Evolutionary conservation across 73 alveolate genomes (phyloP).

Genomic region (Paramecium pentaurelia): DNA sequence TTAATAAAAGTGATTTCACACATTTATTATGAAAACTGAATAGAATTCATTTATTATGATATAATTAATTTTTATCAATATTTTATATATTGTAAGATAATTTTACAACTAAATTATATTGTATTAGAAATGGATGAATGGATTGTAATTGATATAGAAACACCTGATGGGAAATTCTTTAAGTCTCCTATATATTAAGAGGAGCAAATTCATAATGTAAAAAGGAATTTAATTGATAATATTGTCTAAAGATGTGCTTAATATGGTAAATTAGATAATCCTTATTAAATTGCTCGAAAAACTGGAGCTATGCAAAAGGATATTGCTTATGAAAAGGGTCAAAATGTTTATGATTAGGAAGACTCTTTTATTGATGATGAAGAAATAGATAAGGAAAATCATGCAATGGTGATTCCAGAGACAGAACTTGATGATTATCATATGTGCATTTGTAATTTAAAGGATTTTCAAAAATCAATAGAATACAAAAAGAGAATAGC

Average conservation of each 20-base stretch:
- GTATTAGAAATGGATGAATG: not conserved
- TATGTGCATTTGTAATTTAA: not conserved
- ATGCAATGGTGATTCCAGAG: slow-evolving; percentile 11
- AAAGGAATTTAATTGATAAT: not conserved
- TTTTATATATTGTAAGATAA: not conserved
- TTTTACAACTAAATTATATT: not conserved
- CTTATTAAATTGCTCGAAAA: not conserved
- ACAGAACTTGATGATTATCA: not conserved
- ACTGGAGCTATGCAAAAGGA: slow-evolving; percentile 28
- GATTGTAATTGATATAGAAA: not conserved
- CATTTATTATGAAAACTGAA: not conserved
- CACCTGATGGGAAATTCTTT: not conserved
- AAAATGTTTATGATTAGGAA: slow-evolving; percentile 22
- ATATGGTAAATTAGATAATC: slow-evolving; percentile 16
- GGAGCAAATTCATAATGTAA: not conserved
- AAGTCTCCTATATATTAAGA: not conserved
- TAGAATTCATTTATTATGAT: not conserved
- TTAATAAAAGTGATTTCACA: not conserved
- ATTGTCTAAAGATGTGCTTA: not conserved
- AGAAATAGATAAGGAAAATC: not conserved
- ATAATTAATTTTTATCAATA: not conserved
- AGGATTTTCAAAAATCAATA: not conserved
- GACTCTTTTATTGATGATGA: slow-evolving; percentile 45
- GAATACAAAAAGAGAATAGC: not conserved
- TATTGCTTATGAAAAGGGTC: slow-evolving; percentile 7